phyloP scores from a whole-genome alignment of 257 asterid species.

The Solanum virginianum region DNA sequence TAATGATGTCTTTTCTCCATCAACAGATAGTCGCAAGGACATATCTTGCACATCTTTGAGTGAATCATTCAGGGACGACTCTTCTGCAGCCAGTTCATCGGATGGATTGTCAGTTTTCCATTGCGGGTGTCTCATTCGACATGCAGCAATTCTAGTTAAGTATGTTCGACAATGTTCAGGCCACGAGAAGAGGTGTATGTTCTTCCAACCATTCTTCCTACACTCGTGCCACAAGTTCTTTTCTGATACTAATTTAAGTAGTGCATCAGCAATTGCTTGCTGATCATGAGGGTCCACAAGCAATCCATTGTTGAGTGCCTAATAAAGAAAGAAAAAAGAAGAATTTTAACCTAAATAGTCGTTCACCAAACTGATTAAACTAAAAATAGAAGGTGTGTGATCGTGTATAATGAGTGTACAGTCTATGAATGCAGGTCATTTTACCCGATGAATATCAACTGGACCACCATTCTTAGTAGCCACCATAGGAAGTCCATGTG shows the following conservation, averaged over 20 bases:
- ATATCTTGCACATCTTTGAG: conserved; percentile 63
- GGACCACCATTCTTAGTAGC: conserved; percentile 53
- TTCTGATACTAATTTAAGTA: conserved; percentile 64
- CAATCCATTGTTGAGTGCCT: conserved; percentile 73
- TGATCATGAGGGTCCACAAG: conserved; percentile 82
- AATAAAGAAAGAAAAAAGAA: background rate
- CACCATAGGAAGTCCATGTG: conserved; percentile 49
- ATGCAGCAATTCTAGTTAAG: conserved; percentile 58
- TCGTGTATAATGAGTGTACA: background rate
- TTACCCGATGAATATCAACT: conserved; percentile 41
- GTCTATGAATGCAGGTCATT: background rate
- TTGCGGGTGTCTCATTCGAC: conserved; percentile 86
- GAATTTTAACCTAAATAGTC: background rate
- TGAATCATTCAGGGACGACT: conserved; percentile 74
- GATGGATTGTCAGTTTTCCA: conserved; percentile 76
- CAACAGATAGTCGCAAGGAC: conserved; percentile 68
- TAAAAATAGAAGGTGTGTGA: background rate
- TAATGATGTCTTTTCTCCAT: conserved; percentile 59
- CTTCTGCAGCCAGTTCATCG: conserved; percentile 41
- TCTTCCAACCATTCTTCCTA: conserved; percentile 60
- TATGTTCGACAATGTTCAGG: conserved; percentile 84
- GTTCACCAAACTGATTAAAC: background rate
- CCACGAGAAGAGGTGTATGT: conserved; percentile 82
- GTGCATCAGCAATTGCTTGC: conserved; percentile 52
- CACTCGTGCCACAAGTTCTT: conserved; percentile 76